These are phyloP conservation scores for Fusarium sp. DNA, from an alignment of 2,329 filamentous ascomycete species.

Conservation along the genomic window DNA sequence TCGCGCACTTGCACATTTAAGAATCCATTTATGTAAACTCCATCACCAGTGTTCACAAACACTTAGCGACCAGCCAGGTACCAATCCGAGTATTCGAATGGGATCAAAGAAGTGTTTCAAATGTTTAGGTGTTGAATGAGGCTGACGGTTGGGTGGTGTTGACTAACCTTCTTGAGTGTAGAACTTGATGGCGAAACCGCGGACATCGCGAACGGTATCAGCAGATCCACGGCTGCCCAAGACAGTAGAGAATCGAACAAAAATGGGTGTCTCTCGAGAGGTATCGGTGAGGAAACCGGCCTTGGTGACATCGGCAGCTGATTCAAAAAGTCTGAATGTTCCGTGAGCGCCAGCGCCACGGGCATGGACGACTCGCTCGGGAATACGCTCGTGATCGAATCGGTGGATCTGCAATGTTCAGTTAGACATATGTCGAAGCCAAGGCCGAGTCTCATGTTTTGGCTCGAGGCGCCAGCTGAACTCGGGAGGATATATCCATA, in stretches of 20 bases:
- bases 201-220: slow-evolving; percentile 85
- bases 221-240: slow-evolving; percentile 79
- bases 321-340: slow-evolving; percentile 73
- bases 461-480: no score
- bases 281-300: slow-evolving; percentile 69
- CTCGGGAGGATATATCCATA: no score
- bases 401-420: slow-evolving; percentile 80
- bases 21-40: neutral
- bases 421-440: no score
- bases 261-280: slow-evolving; percentile 61
- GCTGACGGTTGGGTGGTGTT: no score
- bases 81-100: no score
- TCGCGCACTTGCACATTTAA: neutral
- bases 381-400: slow-evolving; percentile 74
- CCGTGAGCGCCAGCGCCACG: slow-evolving; percentile 77
- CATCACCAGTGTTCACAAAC: no score
- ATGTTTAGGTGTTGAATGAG: no score
- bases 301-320: slow-evolving; percentile 74
- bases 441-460: no score
- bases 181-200: slow-evolving; percentile 75
- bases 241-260: slow-evolving; percentile 78
- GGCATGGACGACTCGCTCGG: slow-evolving; percentile 76
- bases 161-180: slow-evolving; percentile 75
- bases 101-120: no score
- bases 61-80: no score